Evolutionary conservation across 2,329 filamentous ascomycete genomes (phyloP), one percentile per base, ranked within the genome.

Genomic region (Magnaporthiopsis rhizophila): DNA sequence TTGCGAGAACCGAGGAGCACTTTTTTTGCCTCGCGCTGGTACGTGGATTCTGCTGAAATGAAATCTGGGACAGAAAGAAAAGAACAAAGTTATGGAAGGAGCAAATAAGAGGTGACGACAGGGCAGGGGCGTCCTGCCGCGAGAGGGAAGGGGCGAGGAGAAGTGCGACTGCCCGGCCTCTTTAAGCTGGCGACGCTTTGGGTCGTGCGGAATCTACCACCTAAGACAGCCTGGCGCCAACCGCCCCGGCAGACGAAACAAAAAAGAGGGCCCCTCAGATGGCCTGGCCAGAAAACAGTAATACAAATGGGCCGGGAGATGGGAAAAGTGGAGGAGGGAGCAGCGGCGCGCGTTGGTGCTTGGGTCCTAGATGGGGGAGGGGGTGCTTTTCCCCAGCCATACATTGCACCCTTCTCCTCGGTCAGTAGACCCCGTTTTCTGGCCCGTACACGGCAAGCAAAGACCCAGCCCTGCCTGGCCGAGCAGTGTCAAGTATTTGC

Each of bases 151-250:
- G 32, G 12, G 32, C 32, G 32, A 60, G 13, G 28, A 36, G 58
- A 36, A 60, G 58, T 60, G 58, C 58, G 58, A 60, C 58, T 60
- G 58, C 58, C 58, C 28, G 58, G 26, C 58, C 58, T 60, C 32
- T 36, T 60, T 60, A 60, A 60, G 58, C 32, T 36, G 32, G 58
- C 36, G 32, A 36, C 58, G 34, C 58, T 26, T 32, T 34, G 58
- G 58, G 58, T 60, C 58, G 58, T 60, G 58, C 58, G 26, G 58
- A 28, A 24, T 32, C 58, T n/a, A n/a, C 45, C 7, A 53, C 45
- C 21, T 60, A 60, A 53, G 58, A 62, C 61, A 62, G 61, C 38
- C 38, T 45, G 38, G 38, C 38, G 26, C n/a, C 61, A 53, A n/a
- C 45, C 45, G 26, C 26, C 26, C 26, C 26, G 45, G 45, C 45